These are phyloP conservation scores for Pseudohalonectria lignicola DNA, from an alignment of 2,329 filamentous ascomycete species.

Conservation along the genomic window DNA sequence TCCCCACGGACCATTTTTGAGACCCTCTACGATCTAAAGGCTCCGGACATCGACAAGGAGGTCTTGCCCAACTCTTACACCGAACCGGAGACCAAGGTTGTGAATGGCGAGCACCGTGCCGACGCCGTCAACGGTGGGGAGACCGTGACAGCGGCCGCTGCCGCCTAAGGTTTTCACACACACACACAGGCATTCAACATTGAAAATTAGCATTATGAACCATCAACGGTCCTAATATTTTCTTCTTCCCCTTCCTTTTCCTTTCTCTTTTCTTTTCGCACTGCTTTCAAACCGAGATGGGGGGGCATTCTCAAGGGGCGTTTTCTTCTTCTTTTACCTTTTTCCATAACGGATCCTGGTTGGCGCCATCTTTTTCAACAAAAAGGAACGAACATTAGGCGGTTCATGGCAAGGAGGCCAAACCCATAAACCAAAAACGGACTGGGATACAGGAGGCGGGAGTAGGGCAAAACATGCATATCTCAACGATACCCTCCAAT, in stretches of 20 bases:
- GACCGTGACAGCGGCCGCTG: background rate
- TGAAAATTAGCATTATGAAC: too few species aligned
- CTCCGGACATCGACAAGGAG: slow-evolving; percentile 48
- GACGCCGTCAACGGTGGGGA: background rate
- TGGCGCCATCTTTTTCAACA: slow-evolving; percentile 3
- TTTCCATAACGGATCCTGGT: too few species aligned
- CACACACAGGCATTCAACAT: too few species aligned
- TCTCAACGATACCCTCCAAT: slow-evolving; percentile 4
- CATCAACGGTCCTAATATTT: too few species aligned
- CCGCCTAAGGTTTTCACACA: too few species aligned
- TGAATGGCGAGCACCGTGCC: background rate
- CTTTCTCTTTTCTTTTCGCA: background rate
- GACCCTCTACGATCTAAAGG: slow-evolving; percentile 67
- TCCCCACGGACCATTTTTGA: slow-evolving; percentile 71
- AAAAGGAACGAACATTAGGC: background rate
- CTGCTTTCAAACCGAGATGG: too few species aligned
- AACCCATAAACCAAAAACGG: background rate
- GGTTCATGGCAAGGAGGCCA: background rate
- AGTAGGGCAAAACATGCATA: slow-evolving; percentile 2
- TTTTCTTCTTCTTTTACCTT: too few species aligned
- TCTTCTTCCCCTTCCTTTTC: background rate
- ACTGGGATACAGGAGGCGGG: background rate
- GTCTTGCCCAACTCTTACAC: slow-evolving; percentile 13
- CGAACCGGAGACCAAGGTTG: slow-evolving; percentile 5
- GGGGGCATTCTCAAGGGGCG: too few species aligned